Base-by-base conservation (phyloP, 495 filamentous ascomycete species). In the Penicillium waksmanii region DNA sequence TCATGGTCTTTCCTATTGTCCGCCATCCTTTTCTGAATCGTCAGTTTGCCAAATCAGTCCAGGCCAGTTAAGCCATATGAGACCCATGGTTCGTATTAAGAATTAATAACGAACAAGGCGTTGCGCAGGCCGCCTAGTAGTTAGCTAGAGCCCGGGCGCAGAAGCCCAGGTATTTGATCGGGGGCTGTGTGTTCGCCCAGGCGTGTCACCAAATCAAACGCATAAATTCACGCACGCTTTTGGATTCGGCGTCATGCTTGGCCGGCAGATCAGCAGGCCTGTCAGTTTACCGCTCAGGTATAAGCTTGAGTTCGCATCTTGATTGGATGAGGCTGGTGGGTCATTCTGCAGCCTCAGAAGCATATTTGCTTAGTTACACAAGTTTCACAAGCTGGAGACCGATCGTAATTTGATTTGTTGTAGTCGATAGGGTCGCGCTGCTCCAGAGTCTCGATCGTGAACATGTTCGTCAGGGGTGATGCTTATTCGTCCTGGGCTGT, bases 171-270 rank as follows among this genome's bases (percentile, higher is more conserved):
- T 7, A 3, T 23, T 23, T 23, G 23, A 23, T 18, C 19, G 23
- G 50, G 40, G 34, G 46, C 17, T 49, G 61, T 34, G 17, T 57
- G 17, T 23, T 23, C n/a, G n/a, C 9, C 17, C 34, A 8, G 8
- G 47, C 3, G 40, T 36, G 5, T 17, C 44, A 57, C 44, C 63
- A 58, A 65, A 65, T 61, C 55, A 65, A 15, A 61, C 47, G n/a
- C 36, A 18, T 27, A 48, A 19, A 40, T 35, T 12, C 5, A 18
- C 10, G 36, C 63, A 65, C 58, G 58, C 54, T 56, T 15, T 34
- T 31, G 17, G 0, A 44, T 53, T 52, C 51, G 47, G 40, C 43
- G 25, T 43, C 27, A 23, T 56, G 36, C 48, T 61, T 61, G 63
- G 63, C 63, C 40, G 56, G 63, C 38, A 61, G 58, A 58, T 58